A percentile compares a stretch with the other conserved stretches of the same genome.
Evolutionary conservation across 1,139 yeast species (phyloP).

Genomic region (Blastobotrys illinoisensis): DNA sequence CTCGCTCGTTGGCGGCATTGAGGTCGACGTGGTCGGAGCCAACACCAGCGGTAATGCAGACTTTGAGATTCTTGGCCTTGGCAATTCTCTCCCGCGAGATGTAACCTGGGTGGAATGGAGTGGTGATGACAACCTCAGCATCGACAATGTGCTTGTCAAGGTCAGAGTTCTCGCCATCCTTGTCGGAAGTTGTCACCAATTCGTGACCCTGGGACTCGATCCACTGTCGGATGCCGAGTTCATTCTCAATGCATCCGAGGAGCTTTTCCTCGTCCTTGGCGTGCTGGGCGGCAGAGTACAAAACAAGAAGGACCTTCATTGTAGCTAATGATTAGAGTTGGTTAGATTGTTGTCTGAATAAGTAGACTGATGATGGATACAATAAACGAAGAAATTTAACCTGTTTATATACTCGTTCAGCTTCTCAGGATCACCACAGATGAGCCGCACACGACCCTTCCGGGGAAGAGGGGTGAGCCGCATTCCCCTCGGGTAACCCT

Average conservation of each 20-base stretch:
- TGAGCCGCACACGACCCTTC: not conserved
- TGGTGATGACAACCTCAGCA: constrained; percentile 72
- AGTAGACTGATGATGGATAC: not conserved
- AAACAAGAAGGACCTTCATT: constrained; percentile 28
- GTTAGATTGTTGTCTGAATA: not conserved
- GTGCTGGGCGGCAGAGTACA: constrained; percentile 38
- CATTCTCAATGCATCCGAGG: constrained; percentile 70
- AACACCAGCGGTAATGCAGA: constrained; percentile 76
- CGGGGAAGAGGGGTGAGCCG: not conserved
- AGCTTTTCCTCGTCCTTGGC: constrained; percentile 57
- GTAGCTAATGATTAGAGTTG: not conserved
- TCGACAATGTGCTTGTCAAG: constrained; percentile 63
- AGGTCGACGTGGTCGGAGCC: constrained; percentile 81
- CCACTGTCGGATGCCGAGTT: constrained; percentile 63
- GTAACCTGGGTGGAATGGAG: constrained; percentile 83
- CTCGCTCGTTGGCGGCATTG: constrained; percentile 59
- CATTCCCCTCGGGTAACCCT: not conserved
- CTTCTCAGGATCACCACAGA: not conserved
- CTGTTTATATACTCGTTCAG: not conserved
- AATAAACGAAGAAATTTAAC: not conserved
- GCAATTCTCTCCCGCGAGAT: constrained; percentile 60
- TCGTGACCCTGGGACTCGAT: constrained; percentile 65
- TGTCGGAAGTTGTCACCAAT: constrained; percentile 59
- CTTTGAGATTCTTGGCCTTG: constrained; percentile 67
- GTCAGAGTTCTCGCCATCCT: constrained; percentile 56